Base-by-base conservation (phyloP, 768 basidiomycete species). In the Cyclocybe aegerita region DNA sequence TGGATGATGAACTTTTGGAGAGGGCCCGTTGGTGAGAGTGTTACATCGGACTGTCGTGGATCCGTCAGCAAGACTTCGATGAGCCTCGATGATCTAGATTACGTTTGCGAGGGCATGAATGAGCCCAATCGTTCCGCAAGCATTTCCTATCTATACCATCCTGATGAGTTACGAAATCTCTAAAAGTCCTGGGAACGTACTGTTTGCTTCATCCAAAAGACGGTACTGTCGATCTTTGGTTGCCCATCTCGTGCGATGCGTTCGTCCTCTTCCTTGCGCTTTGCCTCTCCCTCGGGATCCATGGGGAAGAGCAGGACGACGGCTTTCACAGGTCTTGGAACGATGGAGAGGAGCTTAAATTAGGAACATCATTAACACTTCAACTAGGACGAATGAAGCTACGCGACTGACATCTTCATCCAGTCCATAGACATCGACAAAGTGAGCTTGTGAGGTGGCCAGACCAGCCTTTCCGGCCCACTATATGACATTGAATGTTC, bases 141-240 rank as follows among this genome's bases (percentile, higher is more conserved):
- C 91, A 59, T 93, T 93, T 4, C 74, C 65, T 49, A 92, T 92
- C 88, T 90, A 46, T 29, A 17, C n/a, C 12, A 30, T 30, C 16
- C 17, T 12, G 12, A 35, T 14, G 32, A 49, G 43, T 46, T 34
- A 3, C 15, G 23, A 2, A 9, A 17, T 12, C 5, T 9, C 46
- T 15, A 15, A 32, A 17, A 36, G 15, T 34, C 23, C 11, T 16
- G 1, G 29, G n/a, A 29, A 56, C 78, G 31, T 49, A 91, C 93
- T 45, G 89, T 96, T 65, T 97, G 94, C 66, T 92, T 93, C 71
- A 96, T 91, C 79, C 84, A 97, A 58, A 94, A 72, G 4, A 96
- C 70, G 0, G 81, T 82, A 4, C 80, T 77, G 58, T 90, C 83
- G 4, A 90, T 60, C 0, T 59, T 55, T 2, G 70, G 65, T 48